These are phyloP conservation scores for Cyberlindnera sargentensis DNA, from an alignment of 805 yeast genomes.

Conservation along the genomic window DNA sequence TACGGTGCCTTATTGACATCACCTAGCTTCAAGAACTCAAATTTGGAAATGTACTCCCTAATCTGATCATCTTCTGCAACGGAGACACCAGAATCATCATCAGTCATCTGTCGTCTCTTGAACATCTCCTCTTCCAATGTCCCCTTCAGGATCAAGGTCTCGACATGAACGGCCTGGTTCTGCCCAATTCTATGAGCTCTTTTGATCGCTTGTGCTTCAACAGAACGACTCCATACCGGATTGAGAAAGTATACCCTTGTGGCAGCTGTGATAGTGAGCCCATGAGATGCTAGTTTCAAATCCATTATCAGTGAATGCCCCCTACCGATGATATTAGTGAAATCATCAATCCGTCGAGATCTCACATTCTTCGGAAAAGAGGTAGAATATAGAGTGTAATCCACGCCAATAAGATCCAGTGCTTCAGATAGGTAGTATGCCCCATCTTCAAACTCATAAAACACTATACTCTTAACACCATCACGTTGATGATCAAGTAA, in stretches of 20 bases:
- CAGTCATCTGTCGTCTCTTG: slow-evolving; percentile 25
- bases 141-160: slow-evolving; percentile 52
- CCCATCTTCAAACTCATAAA: slow-evolving; percentile 65
- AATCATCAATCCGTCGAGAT: slow-evolving; percentile 44
- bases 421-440: slow-evolving; percentile 64
- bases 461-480: slow-evolving; percentile 50
- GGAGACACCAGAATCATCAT: slow-evolving; percentile 24
- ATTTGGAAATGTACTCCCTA: slow-evolving; percentile 46
- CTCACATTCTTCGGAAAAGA: slow-evolving; percentile 45
- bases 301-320: slow-evolving; percentile 62
- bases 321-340: slow-evolving; percentile 32
- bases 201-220: slow-evolving; percentile 72
- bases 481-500: slow-evolving; percentile 43
- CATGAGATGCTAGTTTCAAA: slow-evolving; percentile 59
- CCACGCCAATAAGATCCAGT: slow-evolving; percentile 52
- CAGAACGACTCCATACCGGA: slow-evolving; percentile 63
- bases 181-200: slow-evolving; percentile 78
- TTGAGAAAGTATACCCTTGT: slow-evolving; percentile 63
- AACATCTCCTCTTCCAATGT: slow-evolving; percentile 69
- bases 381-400: slow-evolving; percentile 59
- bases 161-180: slow-evolving; percentile 54
- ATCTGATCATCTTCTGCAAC: slow-evolving; percentile 55
- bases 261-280: slow-evolving; percentile 60
- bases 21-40: slow-evolving; percentile 35
- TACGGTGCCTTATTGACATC: slow-evolving; percentile 6